Evolutionary conservation across 2,329 filamentous ascomycete species (phyloP).

Genomic region (Penicillium rolfsii): DNA sequence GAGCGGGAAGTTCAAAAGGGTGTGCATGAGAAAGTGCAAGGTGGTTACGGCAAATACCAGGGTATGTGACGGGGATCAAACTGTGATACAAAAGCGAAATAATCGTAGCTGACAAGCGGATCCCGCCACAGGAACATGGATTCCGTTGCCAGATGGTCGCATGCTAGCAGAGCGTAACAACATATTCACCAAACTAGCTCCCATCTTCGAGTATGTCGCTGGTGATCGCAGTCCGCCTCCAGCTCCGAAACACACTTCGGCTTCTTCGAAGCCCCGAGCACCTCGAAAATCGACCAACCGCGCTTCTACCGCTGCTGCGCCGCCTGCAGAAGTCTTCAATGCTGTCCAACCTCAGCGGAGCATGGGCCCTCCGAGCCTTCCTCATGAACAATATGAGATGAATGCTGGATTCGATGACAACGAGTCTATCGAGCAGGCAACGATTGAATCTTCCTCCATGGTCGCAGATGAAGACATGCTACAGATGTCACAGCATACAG

Average conservation of each 20-base stretch:
- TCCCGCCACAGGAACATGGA: constrained; percentile 76
- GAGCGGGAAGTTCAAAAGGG: constrained; percentile 98
- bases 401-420: constrained; percentile 70
- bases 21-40: constrained; percentile 95
- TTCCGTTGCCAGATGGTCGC: constrained; percentile 81
- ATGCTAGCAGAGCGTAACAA: constrained; percentile 84
- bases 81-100: not conserved
- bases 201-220: constrained; percentile 86
- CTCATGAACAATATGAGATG: constrained; percentile 69
- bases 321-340: constrained; percentile 37
- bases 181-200: constrained; percentile 77
- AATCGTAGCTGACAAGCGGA: constrained; percentile 9
- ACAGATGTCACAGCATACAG: constrained; percentile 67
- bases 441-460: constrained; percentile 81
- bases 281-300: constrained; percentile 66
- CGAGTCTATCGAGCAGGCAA: constrained; percentile 80
- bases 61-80: constrained; percentile 54
- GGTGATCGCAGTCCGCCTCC: constrained; percentile 88
- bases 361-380: constrained; percentile 42
- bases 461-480: constrained; percentile 80
- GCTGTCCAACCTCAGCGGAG: constrained; percentile 36
- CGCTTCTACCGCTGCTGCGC: constrained; percentile 24
- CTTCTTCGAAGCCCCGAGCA: constrained; percentile 73
- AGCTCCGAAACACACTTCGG: constrained; percentile 82
- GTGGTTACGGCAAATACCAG: constrained; percentile 98